phyloP scores from a whole-genome alignment of 176 grass and related monocot genomes.

The Musa acuminata region DNA sequence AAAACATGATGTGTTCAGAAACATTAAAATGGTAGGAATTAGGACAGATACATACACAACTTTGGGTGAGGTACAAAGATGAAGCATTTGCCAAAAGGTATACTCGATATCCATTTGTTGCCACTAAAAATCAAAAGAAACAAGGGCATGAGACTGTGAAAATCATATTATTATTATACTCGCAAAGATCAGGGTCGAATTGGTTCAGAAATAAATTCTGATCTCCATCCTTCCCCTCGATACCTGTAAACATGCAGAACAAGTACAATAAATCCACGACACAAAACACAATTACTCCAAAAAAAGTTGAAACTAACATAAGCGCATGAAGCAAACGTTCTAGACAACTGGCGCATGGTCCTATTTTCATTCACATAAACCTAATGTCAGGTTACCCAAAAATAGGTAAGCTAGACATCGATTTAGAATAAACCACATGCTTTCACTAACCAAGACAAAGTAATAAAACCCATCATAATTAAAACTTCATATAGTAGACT shows the following conservation, averaged over 20 bases:
- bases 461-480: neutral
- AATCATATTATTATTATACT: neutral
- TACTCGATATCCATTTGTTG: conserved; percentile 99
- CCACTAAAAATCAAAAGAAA: conserved; percentile 42
- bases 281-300: neutral
- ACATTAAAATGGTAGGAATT: conserved; percentile 17
- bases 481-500: neutral
- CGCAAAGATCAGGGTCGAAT: neutral
- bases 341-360: no score
- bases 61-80: conserved; percentile 99
- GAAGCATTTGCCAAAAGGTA: conserved; percentile 99
- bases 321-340: neutral
- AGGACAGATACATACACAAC: conserved; percentile 74
- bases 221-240: neutral
- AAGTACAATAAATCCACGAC: neutral
- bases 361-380: no score
- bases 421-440: neutral
- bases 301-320: neutral
- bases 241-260: neutral
- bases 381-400: neutral
- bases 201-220: neutral
- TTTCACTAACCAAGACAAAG: neutral
- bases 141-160: neutral
- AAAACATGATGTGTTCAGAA: conserved; percentile 6
- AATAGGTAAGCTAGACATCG: neutral